A percentile compares a stretch with the other conserved stretches of the same genome.
Evolutionary conservation across 495 filamentous ascomycete genomes (phyloP).

Genomic region (Trichoderma orchidacearum): DNA sequence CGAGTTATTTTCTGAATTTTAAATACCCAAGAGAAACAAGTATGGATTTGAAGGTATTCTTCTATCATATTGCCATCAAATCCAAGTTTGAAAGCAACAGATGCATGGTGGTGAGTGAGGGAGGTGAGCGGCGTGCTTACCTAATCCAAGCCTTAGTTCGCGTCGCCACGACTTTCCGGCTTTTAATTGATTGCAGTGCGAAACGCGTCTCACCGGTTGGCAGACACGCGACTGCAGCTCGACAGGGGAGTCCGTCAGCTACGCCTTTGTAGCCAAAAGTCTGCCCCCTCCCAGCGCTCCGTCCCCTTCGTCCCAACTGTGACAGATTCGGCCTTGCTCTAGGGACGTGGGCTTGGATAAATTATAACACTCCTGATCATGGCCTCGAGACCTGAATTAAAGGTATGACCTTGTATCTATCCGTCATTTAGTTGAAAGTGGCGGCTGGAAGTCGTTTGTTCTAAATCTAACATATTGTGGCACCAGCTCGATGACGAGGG

Average conservation of each 20-base stretch:
- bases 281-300: not conserved
- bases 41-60: not conserved
- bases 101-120: not conserved
- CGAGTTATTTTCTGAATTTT: too few species aligned
- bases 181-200: not conserved
- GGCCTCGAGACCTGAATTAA: conserved; percentile 85
- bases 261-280: not conserved
- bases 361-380: conserved; percentile 31
- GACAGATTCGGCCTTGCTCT: not conserved
- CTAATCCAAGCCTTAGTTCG: not conserved
- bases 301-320: not conserved
- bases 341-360: not conserved
- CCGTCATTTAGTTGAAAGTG: too few species aligned
- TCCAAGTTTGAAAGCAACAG: not conserved
- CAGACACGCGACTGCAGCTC: not conserved
- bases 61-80: not conserved
- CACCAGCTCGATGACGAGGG: conserved; percentile 86
- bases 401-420: too few species aligned
- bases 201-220: not conserved
- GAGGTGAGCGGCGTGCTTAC: not conserved
- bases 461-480: not conserved
- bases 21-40: not conserved
- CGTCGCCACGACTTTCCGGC: not conserved
- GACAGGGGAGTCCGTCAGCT: not conserved
- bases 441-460: too few species aligned